Base-by-base conservation (phyloP, 1,284 basidiomycete species). In the Malassezia sympodialis region DNA sequence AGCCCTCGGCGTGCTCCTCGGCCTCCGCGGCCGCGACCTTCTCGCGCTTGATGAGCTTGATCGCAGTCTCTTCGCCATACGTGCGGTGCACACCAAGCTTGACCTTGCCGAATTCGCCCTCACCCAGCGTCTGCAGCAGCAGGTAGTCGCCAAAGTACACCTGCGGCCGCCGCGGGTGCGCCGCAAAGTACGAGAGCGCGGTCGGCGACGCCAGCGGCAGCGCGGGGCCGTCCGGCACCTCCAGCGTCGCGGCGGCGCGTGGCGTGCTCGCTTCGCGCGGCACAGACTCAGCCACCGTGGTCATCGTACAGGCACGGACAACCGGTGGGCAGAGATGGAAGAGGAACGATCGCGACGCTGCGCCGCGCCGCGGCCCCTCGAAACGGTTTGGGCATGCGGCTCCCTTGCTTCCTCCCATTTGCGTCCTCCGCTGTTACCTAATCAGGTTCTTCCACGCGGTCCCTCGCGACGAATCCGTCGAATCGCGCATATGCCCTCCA, bases 21-120 rank as follows among this genome's bases (percentile, higher is more conserved):
- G 26, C 27, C 51, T 37, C 67, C 51, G 84, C 81, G 51, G 83
- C 85, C 65, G 94, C 91, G 57, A 98, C 84, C 75, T 87, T 94
- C 30, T 90, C 90, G 45, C 90, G 79, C 58, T 91, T 83, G 71
- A 98, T 96, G 62, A 99, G 81, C 79, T 99, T 99, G 75, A 98
- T 90, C 14, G 94, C 94, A n/a, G 96, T 91, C 75, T 98, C 93
- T 76, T 96, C 91, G 26, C 90, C 93, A 83, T 87, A 96, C 62
- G 76, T 63, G 49, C 88, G 85, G 75, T 98, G 93, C 43, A 99
- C 81, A 8, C 94, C 94, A 24, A 99, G 83, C 76, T 98, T 99
- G 78, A 99, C 93, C 76, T 99, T 99, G 53, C 93, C 94, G 74
- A 98, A 98, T 79, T 99, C 94, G 66, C 94, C 94, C 76, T 99